Evolutionary conservation across 2,329 filamentous ascomycete genomes (phyloP), one percentile per base, ranked within the genome.

Genomic region (Fusarium protoensiforme): DNA sequence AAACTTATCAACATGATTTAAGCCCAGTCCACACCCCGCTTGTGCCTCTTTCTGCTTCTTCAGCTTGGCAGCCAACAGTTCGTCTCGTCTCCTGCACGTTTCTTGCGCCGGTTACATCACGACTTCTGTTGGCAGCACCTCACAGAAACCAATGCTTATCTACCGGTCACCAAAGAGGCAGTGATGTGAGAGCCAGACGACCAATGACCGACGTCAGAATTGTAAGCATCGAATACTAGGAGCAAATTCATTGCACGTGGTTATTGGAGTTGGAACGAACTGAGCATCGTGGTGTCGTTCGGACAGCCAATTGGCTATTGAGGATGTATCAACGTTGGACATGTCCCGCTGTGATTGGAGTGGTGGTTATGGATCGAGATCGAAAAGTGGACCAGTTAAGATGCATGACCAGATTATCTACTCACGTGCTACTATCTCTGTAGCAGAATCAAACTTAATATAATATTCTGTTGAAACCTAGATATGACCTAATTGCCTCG

Each of bases 201-300:
- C 71, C 68, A 74, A 61, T 74, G 35, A 27, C 11, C 46, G 14
- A 29, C 39, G 46, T 57, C 24, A 24, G 27, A 20, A 74, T 74
- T 58, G 54, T 69, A 65, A 74, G 58, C 68, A 74, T 72, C 71
- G 71, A 74, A 74, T 74, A 58, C 59, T 16, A 36, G 24, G 14
- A 20, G 48, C 14, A 27, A 27, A 56, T n/a, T 35, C 13, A 54
- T 46, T 46, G 27, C 71, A 74, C 71, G 71, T 74, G 71, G 54
- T 43, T 16, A 2, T 62, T n/a, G 41, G 60, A 59, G 13, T 27
- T 54, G 35, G 4, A 22, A 48, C n/a, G 24, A 51, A 33, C 24
- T 3, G 27, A 29, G 29, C 65, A 74, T 29, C 53, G 68, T 72
- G 68, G 51, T 24, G 31, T 27, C 20, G 13, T 67, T 36, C 18